phyloP scores from a whole-genome alignment of 1,139 yeast species.

The Suhomyces terraborum region DNA sequence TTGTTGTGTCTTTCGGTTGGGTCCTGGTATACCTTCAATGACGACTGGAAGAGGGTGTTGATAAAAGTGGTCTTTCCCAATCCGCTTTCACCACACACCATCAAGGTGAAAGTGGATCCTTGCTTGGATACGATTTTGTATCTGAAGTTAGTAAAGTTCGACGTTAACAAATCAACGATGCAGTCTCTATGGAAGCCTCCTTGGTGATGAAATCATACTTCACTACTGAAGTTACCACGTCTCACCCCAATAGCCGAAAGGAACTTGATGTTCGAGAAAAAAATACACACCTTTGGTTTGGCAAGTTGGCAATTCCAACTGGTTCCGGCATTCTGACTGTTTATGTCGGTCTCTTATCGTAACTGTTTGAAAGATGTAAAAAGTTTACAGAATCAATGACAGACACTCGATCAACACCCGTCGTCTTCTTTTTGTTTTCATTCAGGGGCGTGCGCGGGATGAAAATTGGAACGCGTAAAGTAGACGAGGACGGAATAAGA shows the following conservation, averaged over 20 bases:
- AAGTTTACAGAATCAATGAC: slow-evolving; percentile 5
- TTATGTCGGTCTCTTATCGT: slow-evolving; percentile 3
- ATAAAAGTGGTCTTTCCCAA: slow-evolving; percentile 92
- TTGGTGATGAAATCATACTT: no score
- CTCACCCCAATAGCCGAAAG: background rate
- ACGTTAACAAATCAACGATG: no score
- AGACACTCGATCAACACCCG: slow-evolving; percentile 9
- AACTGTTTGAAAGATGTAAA: slow-evolving; percentile 1
- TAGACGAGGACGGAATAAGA: background rate
- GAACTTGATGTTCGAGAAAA: background rate
- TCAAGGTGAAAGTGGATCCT: slow-evolving; percentile 87
- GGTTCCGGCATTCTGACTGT: slow-evolving; percentile 40
- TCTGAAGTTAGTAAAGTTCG: slow-evolving; percentile 36
- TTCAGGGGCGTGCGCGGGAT: slow-evolving; percentile 12
- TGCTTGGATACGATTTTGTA: slow-evolving; percentile 85
- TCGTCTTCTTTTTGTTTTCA: slow-evolving; percentile 15
- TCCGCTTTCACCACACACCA: slow-evolving; percentile 97
- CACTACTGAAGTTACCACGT: slow-evolving; percentile 3
- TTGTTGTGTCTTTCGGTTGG: slow-evolving; percentile 66
- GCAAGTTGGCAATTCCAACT: slow-evolving; percentile 86
- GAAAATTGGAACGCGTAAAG: slow-evolving; percentile 12
- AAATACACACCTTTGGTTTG: slow-evolving; percentile 78
- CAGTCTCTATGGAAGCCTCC: no score
- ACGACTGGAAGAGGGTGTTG: slow-evolving; percentile 84
- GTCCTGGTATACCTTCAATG: slow-evolving; percentile 65